Base-by-base conservation (phyloP, 371 early-diverging fungal genomes). In the Batrachochytrium dendrobatidis region DNA sequence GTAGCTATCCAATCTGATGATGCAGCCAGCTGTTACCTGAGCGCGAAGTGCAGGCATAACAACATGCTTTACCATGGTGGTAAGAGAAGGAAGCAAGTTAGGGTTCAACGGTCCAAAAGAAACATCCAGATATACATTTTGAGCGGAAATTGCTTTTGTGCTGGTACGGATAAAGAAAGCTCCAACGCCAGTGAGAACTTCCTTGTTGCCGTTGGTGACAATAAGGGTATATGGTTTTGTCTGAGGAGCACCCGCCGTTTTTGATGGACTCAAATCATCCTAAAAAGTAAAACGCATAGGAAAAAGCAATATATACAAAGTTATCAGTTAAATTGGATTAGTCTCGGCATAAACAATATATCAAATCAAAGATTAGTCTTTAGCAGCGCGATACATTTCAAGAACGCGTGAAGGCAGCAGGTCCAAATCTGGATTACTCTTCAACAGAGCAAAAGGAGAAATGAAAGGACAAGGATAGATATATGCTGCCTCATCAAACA, bases 21-120 rank as follows among this genome's bases (percentile, higher is more conserved):
- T 17, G 15, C 39, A 39, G 20, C 39, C 20, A 20, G 39, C 8
- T 10, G 58, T 3, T 63, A 79, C 80, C 69, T 82, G 83, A 0
- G 80, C 71, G 31, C 70, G 62, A 15, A 82, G 64, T 0, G 82
- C 80, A 2, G 81, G 81, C 58, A 80, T 64, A 5, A 82, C 58
- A 10, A 82, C 74, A 55, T 81, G 69, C 63, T 82, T 83, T 45
- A 82, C 79, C 55, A 73, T 70, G 3, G 67, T 63, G 4, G 79
- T 76, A 22, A 82, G 58, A 3, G 79, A 79, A 1, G 82, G 80
- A 8, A 82, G 62, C 20, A 82, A 69, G 35, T 68, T 69, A 7
- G 74, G 59, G 43, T 61, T 68, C 35, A 82, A 48, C 25, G 69
- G 56, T 1, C 82, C 82, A 65, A 73, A 82, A 5, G 66, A 65